A percentile compares a stretch with the other conserved stretches of the same genome.
Conservation (phyloP, 768 basidiomycete genomes). For the Neoboletus magnificus region DNA sequence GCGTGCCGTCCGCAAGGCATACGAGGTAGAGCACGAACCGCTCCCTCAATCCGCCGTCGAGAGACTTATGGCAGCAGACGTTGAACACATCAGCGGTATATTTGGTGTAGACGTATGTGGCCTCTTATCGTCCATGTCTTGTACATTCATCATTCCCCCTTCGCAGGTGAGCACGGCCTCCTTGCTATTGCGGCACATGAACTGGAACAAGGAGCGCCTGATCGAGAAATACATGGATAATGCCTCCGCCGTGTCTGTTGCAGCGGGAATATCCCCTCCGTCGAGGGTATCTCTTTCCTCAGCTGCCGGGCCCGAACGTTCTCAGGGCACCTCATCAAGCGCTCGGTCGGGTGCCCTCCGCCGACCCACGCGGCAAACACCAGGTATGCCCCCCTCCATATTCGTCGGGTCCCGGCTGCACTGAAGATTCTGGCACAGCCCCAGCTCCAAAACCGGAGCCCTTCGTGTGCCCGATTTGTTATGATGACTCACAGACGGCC, state of each 20-base stretch:
- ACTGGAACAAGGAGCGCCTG: constrained; percentile 95
- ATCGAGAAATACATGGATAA: constrained; percentile 98
- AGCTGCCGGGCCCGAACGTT: constrained; percentile 32
- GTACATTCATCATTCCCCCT: neutral
- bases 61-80: constrained; percentile 70
- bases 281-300: constrained; percentile 23
- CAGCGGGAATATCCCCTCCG: constrained; percentile 64
- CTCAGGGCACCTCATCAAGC: constrained; percentile 27
- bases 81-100: constrained; percentile 85
- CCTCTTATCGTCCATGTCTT: neutral
- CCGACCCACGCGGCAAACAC: constrained; percentile 29
- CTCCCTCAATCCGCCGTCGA: constrained; percentile 72
- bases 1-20: constrained; percentile 62
- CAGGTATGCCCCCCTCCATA: constrained; percentile 10
- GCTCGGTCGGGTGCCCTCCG: constrained; percentile 25
- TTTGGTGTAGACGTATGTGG: constrained; percentile 83
- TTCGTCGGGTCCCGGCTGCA: neutral
- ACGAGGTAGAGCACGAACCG: constrained; percentile 83
- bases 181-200: constrained; percentile 75
- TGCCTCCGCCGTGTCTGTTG: constrained; percentile 61
- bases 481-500: constrained; percentile 69
- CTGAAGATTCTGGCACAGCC: constrained; percentile 10
- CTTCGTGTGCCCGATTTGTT: constrained; percentile 94
- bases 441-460: constrained; percentile 37
- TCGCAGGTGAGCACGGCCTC: constrained; percentile 64